Conservation (phyloP, 768 basidiomycete species). For the Royoungia palumana region DNA sequence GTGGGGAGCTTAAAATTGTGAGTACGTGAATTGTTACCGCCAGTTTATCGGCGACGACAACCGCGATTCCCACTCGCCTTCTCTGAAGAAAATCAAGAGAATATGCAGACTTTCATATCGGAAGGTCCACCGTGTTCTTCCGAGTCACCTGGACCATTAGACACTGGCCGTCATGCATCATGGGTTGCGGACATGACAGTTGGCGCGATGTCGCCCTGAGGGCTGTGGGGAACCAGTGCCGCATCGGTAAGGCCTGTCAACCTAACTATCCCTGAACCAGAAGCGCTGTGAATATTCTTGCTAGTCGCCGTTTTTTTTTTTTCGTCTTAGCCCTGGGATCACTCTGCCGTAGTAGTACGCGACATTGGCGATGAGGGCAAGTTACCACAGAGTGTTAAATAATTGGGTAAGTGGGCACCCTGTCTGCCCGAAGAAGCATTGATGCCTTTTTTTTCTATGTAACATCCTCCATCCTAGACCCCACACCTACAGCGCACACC, state of each 20-base stretch:
- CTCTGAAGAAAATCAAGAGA: neutral
- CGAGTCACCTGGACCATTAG: too few species aligned
- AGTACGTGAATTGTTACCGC: too few species aligned
- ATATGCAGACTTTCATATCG: too few species aligned
- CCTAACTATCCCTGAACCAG: conserved; percentile 11
- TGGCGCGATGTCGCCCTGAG: neutral
- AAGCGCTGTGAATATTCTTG: conserved; percentile 1
- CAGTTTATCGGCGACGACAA: neutral
- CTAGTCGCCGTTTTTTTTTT: conserved; percentile 1
- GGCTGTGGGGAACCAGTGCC: too few species aligned
- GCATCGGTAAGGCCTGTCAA: conserved; percentile 12
- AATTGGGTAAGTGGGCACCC: conserved; percentile 11
- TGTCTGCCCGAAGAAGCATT: neutral
- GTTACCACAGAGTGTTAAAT: conserved; percentile 18
- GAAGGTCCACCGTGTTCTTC: too few species aligned
- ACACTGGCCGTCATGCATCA: too few species aligned
- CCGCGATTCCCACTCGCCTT: neutral
- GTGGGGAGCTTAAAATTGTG: neutral
- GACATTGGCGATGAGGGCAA: conserved; percentile 19
- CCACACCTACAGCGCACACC: neutral
- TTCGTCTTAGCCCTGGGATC: conserved; percentile 6
- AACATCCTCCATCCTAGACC: conserved; percentile 2
- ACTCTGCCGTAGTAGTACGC: conserved; percentile 6
- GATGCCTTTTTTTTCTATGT: conserved; percentile 14
- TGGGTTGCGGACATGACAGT: neutral